Evolutionary conservation across 495 filamentous ascomycete species (phyloP), one percentile per base, ranked within the genome.

Genomic region (Cercophora samala): DNA sequence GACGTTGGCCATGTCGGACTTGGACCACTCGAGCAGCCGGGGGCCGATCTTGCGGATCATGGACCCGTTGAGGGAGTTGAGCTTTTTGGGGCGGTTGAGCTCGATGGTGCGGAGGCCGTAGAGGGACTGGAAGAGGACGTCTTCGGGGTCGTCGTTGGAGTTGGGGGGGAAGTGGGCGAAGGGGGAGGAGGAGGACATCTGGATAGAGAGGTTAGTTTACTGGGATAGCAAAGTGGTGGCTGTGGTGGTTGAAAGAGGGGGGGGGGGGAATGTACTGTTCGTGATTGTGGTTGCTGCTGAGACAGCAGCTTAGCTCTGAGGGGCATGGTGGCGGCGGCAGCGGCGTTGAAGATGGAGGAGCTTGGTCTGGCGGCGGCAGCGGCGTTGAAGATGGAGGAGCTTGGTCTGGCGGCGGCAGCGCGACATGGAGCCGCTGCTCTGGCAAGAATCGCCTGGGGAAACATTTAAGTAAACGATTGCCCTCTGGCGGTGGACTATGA

Each of bases 41-140:
- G 93, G 91, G 58, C 91, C 76, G 69, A 98, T 97, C 80, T 98
- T 98, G 64, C 90, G 85, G 42, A 87, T 90, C 95, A 99, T 99
- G 65, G 93, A 97, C 56, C 87, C 90, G 76, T 96, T 91, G 68
- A 99, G 85, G 32, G 93, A 89, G 77, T 99, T 98, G 69, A 91
- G 83, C 81, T 96, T 96, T 71, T 84, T 83, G 15, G 94, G 95
- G 29, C 95, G 88, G 82, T 99, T 98, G 66, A 99, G 90, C 80
- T 97, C 91, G 73, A 99, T 89, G 71, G 90, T 91, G 63, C 95
- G 91, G 51, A 98, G 83, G 62, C 94, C 95, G 81, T 95, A 95
- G 71, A 89, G 82, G 66, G 87, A 89, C 75, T 87, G 86, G 86
- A 99, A 98, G 59, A 97, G 81, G 64, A 99, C 95, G 85, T 99